These are phyloP conservation scores for Beta macrorhiza DNA, from an alignment of 179 eudicot species.

Conservation along the genomic window DNA sequence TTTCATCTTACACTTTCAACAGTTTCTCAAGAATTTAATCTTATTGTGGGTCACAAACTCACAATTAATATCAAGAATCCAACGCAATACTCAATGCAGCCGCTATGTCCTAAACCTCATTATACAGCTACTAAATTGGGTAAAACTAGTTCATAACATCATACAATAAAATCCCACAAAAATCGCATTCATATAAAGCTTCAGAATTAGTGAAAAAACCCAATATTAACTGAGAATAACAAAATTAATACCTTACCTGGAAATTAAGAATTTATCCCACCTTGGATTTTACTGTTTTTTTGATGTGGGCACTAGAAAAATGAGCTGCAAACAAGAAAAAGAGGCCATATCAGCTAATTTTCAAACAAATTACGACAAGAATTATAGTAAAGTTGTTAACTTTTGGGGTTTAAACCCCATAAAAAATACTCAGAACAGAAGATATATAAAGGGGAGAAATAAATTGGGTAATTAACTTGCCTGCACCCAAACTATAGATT, in stretches of 20 bases:
- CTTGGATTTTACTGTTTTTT: not conserved
- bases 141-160: not conserved
- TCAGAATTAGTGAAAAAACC: not conserved
- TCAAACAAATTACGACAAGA: not conserved
- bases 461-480: not conserved
- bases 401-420: not conserved
- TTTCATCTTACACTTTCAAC: not conserved
- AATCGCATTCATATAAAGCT: not conserved
- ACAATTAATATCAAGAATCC: not conserved
- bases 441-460: not conserved
- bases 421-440: not conserved
- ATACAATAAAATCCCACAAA: not conserved
- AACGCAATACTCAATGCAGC: not conserved
- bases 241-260: not conserved
- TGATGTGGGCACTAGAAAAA: not conserved
- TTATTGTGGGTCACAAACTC: not conserved
- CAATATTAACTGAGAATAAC: not conserved
- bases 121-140: not conserved
- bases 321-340: not conserved
- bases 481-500: not conserved
- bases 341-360: not conserved
- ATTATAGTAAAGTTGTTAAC: not conserved
- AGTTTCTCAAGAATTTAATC: not conserved
- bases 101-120: not conserved
- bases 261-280: not conserved